Evolutionary conservation across 495 filamentous ascomycete species (phyloP), one percentile per base, ranked within the genome.

Genomic region (Daldinia bambusicola): DNA sequence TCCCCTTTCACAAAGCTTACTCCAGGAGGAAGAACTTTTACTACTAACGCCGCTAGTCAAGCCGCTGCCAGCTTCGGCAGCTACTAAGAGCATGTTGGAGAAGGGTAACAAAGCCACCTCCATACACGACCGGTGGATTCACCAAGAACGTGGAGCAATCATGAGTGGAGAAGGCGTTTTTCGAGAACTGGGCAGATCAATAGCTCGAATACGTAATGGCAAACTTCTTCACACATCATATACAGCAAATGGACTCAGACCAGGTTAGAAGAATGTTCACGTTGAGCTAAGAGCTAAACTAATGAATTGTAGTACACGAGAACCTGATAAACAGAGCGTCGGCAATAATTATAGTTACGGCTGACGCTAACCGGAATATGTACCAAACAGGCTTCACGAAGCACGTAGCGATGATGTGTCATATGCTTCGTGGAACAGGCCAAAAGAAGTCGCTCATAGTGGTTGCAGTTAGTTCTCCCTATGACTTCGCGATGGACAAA

Each of bases 381-480:
- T 97, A 97, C 67, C 93, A 97, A 76, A 89, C 92, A 57, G 92
- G 93, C 0, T 97, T 97, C 76, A 92, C 93, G 30, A 97, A 96
- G 76, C 93, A 97, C 70, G 90, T 96, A 26, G 89, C 93, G n/a
- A 93, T 94, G 90, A 93, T 97, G 78, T 97, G 93, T 78, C 85
- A 84, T 4, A 84, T 88, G 80, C 79, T 86, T 53, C 81, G 81
- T 37, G 80, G 84, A 6, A 83, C 79, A 6, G 85, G 85, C 4
- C 85, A 88, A 69, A 87, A 86, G 66, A 94, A 92, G 78, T 91
- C 90, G 30, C 79, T 97, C 34, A 85, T 96, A 43, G 93, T 96
- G 34, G 89, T 97, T n/a, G 89, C 93, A 2, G 92, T 94, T 59
- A 96, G 92, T 78, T 96, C 93, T 7, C 93, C 93, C 0, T 97